A percentile compares a stretch with the other conserved stretches of the same genome.
Evolutionary conservation across 768 basidiomycete species (phyloP).

Genomic region (Agaricus blazei): DNA sequence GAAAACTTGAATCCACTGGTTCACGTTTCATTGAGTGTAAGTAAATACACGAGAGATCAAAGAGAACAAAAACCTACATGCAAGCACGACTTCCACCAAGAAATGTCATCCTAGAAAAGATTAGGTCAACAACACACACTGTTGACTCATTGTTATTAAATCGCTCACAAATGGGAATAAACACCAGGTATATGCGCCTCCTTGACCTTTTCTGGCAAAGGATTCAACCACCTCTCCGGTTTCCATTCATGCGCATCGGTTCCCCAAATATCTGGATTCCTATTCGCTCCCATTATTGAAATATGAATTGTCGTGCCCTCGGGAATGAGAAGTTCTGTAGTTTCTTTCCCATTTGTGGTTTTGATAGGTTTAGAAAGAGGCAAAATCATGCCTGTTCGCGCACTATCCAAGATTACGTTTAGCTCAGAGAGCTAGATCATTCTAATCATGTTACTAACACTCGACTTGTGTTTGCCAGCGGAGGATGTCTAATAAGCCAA

Average conservation of each 20-base stretch:
- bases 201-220: conserved; percentile 25
- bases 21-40: background rate
- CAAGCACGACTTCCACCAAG: conserved; percentile 14
- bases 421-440: background rate
- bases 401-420: conserved; percentile 3
- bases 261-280: conserved; percentile 33
- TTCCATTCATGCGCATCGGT: conserved; percentile 35
- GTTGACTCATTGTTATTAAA: background rate
- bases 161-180: conserved; percentile 14
- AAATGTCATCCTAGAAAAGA: conserved; percentile 14
- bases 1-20: conserved; percentile 17
- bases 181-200: conserved; percentile 16
- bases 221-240: conserved; percentile 37
- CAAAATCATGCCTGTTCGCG: conserved; percentile 22
- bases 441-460: conserved; percentile 15
- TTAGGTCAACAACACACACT: too few relatives aligned
- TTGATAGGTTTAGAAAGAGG: conserved; percentile 40
- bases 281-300: conserved; percentile 31
- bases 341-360: conserved; percentile 27
- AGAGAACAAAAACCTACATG: conserved; percentile 1
- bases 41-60: too few relatives aligned
- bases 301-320: conserved; percentile 35
- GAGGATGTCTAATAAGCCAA: conserved; percentile 16
- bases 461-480: conserved; percentile 16
- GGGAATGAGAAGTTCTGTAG: conserved; percentile 33